phyloP scores from a whole-genome alignment of 1,284 basidiomycete species.

The Apiotrichum brassicae region DNA sequence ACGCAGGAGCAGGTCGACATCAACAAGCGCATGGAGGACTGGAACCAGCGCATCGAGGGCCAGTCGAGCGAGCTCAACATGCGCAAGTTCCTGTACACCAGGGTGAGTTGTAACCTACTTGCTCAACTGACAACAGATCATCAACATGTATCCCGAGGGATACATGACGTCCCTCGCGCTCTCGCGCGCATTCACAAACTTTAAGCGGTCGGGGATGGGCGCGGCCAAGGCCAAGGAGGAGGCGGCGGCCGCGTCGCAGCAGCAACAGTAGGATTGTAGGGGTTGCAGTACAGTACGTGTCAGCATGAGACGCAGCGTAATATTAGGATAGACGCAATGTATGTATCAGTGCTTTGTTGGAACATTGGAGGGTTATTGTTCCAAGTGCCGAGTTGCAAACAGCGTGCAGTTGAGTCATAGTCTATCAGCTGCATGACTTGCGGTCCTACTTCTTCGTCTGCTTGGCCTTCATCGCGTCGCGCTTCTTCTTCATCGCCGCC shows the following conservation, averaged over 20 bases:
- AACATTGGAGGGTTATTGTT: no score
- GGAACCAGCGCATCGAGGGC: constrained; percentile 25
- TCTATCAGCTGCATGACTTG: no score
- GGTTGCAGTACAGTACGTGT: background rate
- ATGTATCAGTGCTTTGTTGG: no score
- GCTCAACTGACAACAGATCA: constrained; percentile 21
- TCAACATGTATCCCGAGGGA: constrained; percentile 38
- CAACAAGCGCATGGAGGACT: constrained; percentile 28
- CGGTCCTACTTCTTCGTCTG: background rate
- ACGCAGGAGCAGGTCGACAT: constrained; percentile 31
- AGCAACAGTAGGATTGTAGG: background rate
- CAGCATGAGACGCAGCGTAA: background rate
- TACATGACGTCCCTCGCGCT: constrained; percentile 25
- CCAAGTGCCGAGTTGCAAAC: no score
- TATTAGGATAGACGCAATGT: no score
- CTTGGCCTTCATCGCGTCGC: constrained; percentile 24
- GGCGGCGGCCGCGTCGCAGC: background rate
- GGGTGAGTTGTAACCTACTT: constrained; percentile 14
- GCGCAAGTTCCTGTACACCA: constrained; percentile 29
- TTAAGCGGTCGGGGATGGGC: constrained; percentile 1
- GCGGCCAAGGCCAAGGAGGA: background rate
- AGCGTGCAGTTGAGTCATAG: no score
- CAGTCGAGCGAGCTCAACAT: constrained; percentile 23
- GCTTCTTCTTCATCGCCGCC: constrained; percentile 39
- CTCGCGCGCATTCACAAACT: constrained; percentile 10